Evolutionary conservation across 805 yeast species (phyloP).

Genomic region (Wickerhamiella qilinensis): DNA sequence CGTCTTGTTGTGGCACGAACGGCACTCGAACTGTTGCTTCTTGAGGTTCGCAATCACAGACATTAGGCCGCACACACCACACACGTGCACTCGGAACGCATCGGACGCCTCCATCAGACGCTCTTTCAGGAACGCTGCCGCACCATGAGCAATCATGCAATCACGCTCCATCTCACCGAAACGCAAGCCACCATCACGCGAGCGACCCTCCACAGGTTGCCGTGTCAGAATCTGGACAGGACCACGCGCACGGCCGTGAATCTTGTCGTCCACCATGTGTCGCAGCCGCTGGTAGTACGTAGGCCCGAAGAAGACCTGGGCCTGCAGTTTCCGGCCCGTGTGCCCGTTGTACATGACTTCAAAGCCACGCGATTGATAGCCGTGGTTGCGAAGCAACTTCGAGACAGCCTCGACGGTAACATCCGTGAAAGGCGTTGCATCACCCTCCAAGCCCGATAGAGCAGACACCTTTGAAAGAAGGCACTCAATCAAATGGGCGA

Average conservation of each 20-base stretch:
- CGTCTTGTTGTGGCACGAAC: constrained; percentile 96
- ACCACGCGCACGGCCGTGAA: constrained; percentile 98
- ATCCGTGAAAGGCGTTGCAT: constrained; percentile 97
- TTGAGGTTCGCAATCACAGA: constrained; percentile 92
- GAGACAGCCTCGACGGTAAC: constrained; percentile 97
- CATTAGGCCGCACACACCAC: constrained; percentile 98
- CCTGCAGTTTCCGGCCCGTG: constrained; percentile 95
- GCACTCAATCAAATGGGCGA: constrained; percentile 98
- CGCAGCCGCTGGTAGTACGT: constrained; percentile 96
- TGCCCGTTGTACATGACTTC: constrained; percentile 98
- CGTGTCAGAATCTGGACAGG: constrained; percentile 95
- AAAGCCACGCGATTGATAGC: constrained; percentile 95
- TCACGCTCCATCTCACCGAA: constrained; percentile 99
- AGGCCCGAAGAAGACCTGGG: constrained; percentile 98
- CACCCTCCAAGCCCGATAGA: constrained; percentile 93
- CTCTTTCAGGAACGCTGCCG: constrained; percentile 95
- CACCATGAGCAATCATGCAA: constrained; percentile 99
- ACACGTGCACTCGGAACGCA: constrained; percentile 94
- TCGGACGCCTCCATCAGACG: constrained; percentile 98
- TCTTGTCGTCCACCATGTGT: constrained; percentile 98
- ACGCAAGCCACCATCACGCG: constrained; percentile 97
- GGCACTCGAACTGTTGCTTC: constrained; percentile 96
- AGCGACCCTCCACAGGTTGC: constrained; percentile 98
- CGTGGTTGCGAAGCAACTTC: constrained; percentile 79
- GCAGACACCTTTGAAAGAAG: constrained; percentile 88